phyloP scores from a whole-genome alignment of 176 grass and related monocot genomes.

The Aegilops tauschii region DNA sequence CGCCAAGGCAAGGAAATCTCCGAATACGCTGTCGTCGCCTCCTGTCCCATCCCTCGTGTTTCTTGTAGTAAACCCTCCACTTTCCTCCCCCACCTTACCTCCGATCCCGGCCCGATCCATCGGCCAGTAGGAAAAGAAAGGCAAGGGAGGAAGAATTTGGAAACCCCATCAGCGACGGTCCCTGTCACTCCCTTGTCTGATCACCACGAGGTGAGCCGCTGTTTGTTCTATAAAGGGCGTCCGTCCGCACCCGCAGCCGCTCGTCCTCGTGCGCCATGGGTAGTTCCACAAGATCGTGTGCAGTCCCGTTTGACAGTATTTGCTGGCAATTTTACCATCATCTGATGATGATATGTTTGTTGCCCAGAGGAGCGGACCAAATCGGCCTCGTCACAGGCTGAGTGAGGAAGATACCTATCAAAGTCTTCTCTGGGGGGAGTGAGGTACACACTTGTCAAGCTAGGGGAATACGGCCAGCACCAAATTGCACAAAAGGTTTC shows the following conservation, averaged over 20 bases:
- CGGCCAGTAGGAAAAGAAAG: no score
- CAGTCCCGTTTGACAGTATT: background rate
- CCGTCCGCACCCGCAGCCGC: background rate
- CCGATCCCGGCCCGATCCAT: no score
- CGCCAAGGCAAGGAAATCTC: constrained; percentile 18
- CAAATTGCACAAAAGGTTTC: constrained; percentile 18
- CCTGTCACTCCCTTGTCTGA: no score
- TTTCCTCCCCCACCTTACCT: no score
- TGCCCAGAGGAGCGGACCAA: background rate
- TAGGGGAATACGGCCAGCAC: background rate
- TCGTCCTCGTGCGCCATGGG: constrained; percentile 10
- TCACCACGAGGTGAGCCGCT: no score
- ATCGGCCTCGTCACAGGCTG: background rate
- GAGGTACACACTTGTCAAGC: background rate
- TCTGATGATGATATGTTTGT: background rate
- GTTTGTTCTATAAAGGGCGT: background rate
- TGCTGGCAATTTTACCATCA: background rate
- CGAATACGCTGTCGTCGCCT: background rate
- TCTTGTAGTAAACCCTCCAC: no score
- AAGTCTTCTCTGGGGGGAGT: no score
- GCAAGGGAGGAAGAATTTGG: no score
- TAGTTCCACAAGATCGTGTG: background rate
- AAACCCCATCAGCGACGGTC: no score
- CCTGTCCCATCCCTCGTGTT: background rate
- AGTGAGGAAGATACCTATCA: background rate